Evolutionary conservation across 176 grass and related monocot species (phyloP), one percentile per base, ranked within the genome.

Genomic region (Aegilops umbellulata): DNA sequence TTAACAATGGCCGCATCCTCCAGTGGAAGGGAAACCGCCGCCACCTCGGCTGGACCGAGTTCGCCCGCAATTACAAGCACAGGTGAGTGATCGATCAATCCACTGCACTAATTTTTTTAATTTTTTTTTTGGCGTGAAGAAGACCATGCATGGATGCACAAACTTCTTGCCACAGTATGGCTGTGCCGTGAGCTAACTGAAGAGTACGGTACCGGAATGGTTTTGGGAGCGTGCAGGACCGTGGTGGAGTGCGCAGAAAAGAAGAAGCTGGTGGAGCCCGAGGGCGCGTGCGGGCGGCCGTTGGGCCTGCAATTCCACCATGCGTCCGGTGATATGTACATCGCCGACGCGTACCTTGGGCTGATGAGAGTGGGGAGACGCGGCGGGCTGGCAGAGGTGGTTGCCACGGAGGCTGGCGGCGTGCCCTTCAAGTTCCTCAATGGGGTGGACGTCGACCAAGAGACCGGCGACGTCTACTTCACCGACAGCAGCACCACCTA

Each of bases 291-390:
- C 44, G 93, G 95, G 16, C 85, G 95, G 78, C 88, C 89, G 38
- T 74, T 98, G 75, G 95, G 93, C 4, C 46, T 98, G 82, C 95
- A 93, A 85, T 98, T 98, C 72, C 79, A 98, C 83, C 85, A 62
- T 24, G 77, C 10, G n/a, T 84, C 93, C 6, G 91, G 95, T 17
- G 80, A 90, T 58, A 82, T 98, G 53, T 98, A 98, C 93, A 84
- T 91, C 81, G 95, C 90, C 2, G 95, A 98, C 80, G 95, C 95
- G 5, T 98, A 98, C 89, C 76, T 77, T 20, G 95, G 95, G 34
- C 80, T 98, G 3, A 85, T 98, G 85, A 73, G 85, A 27, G 95
- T 91, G 5, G 80, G 90, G 3, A 86, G 88, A 3, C 39, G 69
- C 65, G 95, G 95, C 24, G 93, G 95, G 6, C 27, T 31, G 22